phyloP scores from a whole-genome alignment of 2,329 filamentous ascomycete genomes.

The Xylariales sp. region DNA sequence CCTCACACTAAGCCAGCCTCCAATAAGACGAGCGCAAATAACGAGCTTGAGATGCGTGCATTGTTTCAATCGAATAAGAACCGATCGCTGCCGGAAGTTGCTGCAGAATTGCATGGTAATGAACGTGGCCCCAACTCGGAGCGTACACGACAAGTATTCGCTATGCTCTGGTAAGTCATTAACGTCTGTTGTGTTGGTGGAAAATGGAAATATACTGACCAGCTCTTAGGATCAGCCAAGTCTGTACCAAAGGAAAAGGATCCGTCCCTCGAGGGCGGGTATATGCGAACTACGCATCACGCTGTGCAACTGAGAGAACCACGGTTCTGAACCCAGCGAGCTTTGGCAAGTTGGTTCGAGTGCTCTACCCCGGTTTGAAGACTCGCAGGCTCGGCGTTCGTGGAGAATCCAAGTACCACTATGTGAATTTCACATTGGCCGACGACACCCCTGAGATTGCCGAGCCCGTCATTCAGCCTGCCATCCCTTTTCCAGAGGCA shows the following conservation, averaged over 20 bases:
- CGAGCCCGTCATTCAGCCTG: slow-evolving; percentile 40
- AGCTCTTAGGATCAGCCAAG: slow-evolving; percentile 61
- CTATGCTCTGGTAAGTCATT: slow-evolving; percentile 74
- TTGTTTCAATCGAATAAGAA: slow-evolving; percentile 66
- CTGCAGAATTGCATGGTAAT: slow-evolving; percentile 70
- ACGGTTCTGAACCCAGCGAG: slow-evolving; percentile 95
- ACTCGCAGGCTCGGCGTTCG: slow-evolving; percentile 87
- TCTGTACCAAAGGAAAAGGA: slow-evolving; percentile 69
- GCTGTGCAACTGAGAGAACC: slow-evolving; percentile 88
- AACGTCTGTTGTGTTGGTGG: background rate
- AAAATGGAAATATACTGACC: slow-evolving; percentile 15
- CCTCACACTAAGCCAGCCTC: slow-evolving; percentile 50
- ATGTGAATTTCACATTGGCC: slow-evolving; percentile 62
- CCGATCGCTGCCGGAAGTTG: slow-evolving; percentile 65
- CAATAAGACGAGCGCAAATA: slow-evolving; percentile 67
- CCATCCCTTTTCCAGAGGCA: slow-evolving; percentile 45
- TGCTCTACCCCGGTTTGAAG: slow-evolving; percentile 92
- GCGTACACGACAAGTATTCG: slow-evolving; percentile 79
- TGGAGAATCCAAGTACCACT: slow-evolving; percentile 98
- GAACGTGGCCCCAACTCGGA: slow-evolving; percentile 78
- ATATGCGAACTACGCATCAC: slow-evolving; percentile 90
- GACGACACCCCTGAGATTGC: slow-evolving; percentile 50
- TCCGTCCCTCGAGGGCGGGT: slow-evolving; percentile 91
- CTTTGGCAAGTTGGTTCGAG: slow-evolving; percentile 93
- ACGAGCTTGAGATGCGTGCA: slow-evolving; percentile 75